Percentiles rank a stretch among this genome's conserved stretches.
Evolutionary conservation across 495 filamentous ascomycete genomes (phyloP).

Genomic region (Aspergillus sclerotiicarbonarius): DNA sequence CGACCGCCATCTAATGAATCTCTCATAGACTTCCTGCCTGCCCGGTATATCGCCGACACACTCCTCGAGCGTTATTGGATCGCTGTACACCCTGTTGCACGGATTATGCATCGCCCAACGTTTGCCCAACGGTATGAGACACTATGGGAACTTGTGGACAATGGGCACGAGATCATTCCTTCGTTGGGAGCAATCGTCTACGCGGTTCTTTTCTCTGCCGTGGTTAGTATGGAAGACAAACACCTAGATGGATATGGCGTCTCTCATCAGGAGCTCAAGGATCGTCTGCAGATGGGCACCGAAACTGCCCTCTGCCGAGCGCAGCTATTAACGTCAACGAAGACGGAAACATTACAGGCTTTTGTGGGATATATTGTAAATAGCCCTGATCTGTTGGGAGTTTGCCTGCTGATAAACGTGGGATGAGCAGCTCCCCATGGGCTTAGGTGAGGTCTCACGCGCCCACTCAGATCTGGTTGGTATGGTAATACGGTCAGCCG

Average conservation of each 20-base stretch:
- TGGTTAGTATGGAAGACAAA: not conserved
- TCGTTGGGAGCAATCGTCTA: slow-evolving; percentile 6
- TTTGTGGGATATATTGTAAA: slow-evolving; percentile 11
- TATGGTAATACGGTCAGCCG: slow-evolving; percentile 3
- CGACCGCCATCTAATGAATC: not conserved
- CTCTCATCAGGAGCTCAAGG: not conserved
- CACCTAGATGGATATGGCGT: not conserved
- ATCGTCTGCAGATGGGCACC: slow-evolving; percentile 1
- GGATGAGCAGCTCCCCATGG: not conserved
- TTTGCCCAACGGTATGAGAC: slow-evolving; percentile 59
- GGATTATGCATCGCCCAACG: slow-evolving; percentile 61
- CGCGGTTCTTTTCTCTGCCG: not conserved
- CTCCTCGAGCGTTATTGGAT: slow-evolving; percentile 64
- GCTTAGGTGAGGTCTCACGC: not conserved
- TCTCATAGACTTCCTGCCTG: not conserved
- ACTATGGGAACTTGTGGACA: slow-evolving; percentile 59
- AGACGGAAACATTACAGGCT: slow-evolving; percentile 5
- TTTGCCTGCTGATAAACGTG: not conserved
- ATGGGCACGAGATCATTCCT: slow-evolving; percentile 20
- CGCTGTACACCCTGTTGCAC: slow-evolving; percentile 64
- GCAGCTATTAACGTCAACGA: not conserved
- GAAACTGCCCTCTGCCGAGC: not conserved
- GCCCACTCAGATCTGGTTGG: slow-evolving; percentile 6
- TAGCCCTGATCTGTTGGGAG: not conserved
- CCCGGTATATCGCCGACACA: slow-evolving; percentile 44